Evolutionary conservation across 257 asterid species (phyloP).

Genomic region (Leonotis leonurus): DNA sequence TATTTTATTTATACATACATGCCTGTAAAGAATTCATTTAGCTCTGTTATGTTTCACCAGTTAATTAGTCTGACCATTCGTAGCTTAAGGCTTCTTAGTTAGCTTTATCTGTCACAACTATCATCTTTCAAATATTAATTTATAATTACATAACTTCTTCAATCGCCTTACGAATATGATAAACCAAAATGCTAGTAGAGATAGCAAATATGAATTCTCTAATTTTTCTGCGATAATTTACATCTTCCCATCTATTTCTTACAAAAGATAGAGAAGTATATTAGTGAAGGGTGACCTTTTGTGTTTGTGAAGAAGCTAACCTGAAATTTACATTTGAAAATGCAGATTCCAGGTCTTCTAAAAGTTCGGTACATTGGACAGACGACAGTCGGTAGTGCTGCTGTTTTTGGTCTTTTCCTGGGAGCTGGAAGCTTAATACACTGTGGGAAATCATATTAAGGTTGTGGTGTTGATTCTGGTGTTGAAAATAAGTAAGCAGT

Average conservation of each 20-base stretch:
- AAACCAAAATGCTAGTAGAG: not conserved
- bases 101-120: not conserved
- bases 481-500: conserved; percentile 5
- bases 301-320: not conserved
- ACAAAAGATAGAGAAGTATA: not conserved
- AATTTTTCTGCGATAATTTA: not conserved
- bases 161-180: not conserved
- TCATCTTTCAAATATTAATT: not conserved
- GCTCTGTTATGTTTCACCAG: not conserved
- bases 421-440: conserved; percentile 95
- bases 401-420: conserved; percentile 74
- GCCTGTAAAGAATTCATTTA: not conserved
- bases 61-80: not conserved
- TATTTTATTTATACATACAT: not conserved
- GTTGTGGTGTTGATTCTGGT: not conserved
- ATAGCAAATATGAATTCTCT: not conserved
- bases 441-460: conserved; percentile 67
- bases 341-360: conserved; percentile 77
- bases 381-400: conserved; percentile 80
- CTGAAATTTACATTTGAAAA: not conserved
- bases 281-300: not conserved
- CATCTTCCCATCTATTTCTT: not conserved
- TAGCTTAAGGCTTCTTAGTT: no score
- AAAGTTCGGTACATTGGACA: conserved; percentile 81
- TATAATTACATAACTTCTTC: not conserved